These are phyloP conservation scores for Trichoderma erinaceum DNA, from an alignment of 495 filamentous ascomycete genomes.

Conservation along the genomic window DNA sequence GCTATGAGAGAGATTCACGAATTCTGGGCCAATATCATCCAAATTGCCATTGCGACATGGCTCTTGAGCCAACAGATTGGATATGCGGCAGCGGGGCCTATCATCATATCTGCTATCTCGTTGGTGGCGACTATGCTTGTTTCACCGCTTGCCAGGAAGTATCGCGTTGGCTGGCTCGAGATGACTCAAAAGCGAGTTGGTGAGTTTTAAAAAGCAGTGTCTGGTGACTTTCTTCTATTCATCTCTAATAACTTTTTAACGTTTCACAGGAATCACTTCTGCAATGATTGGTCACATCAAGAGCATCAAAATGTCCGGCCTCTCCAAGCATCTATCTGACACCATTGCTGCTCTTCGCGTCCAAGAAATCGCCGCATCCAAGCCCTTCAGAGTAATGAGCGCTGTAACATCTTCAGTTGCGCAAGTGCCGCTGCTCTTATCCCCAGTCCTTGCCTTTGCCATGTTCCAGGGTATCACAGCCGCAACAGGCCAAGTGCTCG, in stretches of 20 bases:
- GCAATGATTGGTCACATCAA: slow-evolving; percentile 36
- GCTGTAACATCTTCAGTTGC: slow-evolving; percentile 17
- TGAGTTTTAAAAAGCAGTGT: neutral
- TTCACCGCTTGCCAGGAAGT: slow-evolving; percentile 18
- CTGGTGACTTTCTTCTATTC: neutral
- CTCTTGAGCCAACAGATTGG: slow-evolving; percentile 26
- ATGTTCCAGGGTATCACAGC: slow-evolving; percentile 18
- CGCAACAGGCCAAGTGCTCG: slow-evolving; percentile 15
- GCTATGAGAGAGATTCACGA: slow-evolving; percentile 49
- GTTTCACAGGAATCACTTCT: slow-evolving; percentile 22
- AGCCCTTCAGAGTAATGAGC: slow-evolving; percentile 24
- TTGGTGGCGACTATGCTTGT: slow-evolving; percentile 20
- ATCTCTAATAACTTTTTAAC: no score
- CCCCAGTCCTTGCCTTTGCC: slow-evolving; percentile 20
- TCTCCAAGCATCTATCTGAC: slow-evolving; percentile 23
- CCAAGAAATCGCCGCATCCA: slow-evolving; percentile 29
- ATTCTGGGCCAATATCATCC: slow-evolving; percentile 41
- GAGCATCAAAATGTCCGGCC: slow-evolving; percentile 36
- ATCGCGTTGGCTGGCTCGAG: slow-evolving; percentile 35
- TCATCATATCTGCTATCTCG: slow-evolving; percentile 27
- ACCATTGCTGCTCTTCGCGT: slow-evolving; percentile 29
- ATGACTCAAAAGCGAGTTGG: slow-evolving; percentile 35
- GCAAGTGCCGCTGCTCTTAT: slow-evolving; percentile 20
- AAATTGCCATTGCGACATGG: slow-evolving; percentile 25
- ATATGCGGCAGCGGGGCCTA: slow-evolving; percentile 21